Percentiles rank a stretch among this genome's conserved stretches.
phyloP scores from a whole-genome alignment of 768 basidiomycete species.

The Mycena vitilis region DNA sequence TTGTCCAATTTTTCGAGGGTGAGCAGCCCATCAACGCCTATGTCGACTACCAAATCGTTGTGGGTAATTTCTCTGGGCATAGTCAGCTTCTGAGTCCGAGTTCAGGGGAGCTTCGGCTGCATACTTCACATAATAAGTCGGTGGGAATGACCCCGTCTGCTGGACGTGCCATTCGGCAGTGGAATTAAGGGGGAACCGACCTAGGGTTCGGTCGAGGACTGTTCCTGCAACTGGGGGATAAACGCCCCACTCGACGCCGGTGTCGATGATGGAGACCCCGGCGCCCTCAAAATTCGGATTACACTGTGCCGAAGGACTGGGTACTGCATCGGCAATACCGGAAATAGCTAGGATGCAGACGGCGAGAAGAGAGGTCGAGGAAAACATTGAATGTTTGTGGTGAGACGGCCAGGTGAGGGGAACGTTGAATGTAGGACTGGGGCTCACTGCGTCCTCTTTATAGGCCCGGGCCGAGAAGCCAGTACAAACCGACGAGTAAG shows the following conservation, averaged over 20 bases:
- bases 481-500: no score
- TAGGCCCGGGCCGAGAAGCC: no score
- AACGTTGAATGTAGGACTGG: not conserved
- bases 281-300: not conserved
- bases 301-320: not conserved
- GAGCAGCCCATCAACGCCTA: not conserved
- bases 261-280: not conserved
- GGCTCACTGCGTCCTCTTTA: no score
- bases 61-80: not conserved
- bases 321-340: not conserved
- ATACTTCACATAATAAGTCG: not conserved
- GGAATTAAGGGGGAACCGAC: not conserved
- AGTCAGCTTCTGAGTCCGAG: not conserved
- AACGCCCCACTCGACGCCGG: not conserved
- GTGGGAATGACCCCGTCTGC: not conserved
- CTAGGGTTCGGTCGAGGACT: not conserved
- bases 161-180: not conserved
- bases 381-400: not conserved
- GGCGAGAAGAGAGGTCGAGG: not conserved
- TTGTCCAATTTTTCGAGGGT: not conserved
- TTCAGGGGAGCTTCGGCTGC: not conserved
- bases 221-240: not conserved
- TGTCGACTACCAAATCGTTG: not conserved
- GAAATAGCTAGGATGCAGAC: not conserved
- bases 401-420: not conserved